Percentiles rank a stretch among this genome's conserved stretches.
phyloP scores from a whole-genome alignment of 768 basidiomycete genomes.

The Cyclocybe aegerita region DNA sequence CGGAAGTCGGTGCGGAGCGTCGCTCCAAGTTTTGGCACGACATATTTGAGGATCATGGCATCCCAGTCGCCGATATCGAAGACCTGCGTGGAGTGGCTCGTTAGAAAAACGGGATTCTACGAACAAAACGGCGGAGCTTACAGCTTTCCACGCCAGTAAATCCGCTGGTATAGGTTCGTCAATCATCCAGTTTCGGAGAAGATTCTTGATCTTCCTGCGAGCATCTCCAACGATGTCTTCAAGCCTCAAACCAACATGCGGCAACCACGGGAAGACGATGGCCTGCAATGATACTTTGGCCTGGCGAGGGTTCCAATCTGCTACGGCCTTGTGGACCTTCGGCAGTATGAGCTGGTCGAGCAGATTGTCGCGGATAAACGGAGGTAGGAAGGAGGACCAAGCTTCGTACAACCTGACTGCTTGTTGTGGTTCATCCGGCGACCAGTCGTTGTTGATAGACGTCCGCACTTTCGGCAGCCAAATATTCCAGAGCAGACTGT shows the following conservation, averaged over 20 bases:
- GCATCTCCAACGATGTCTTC: conserved; percentile 89
- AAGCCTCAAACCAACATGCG: conserved; percentile 77
- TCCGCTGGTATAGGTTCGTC: conserved; percentile 77
- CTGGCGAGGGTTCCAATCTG: conserved; percentile 75
- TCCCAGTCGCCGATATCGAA: conserved; percentile 89
- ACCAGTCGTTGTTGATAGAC: conserved; percentile 94
- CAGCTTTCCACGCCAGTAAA: conserved; percentile 78
- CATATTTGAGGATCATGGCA: conserved; percentile 81
- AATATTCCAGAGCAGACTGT: conserved; percentile 89
- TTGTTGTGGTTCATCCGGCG: conserved; percentile 65
- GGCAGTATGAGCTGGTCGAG: conserved; percentile 95
- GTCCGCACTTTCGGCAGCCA: conserved; percentile 97
- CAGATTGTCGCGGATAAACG: conserved; percentile 91
- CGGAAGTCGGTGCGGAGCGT: conserved; percentile 82
- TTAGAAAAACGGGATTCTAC: neutral
- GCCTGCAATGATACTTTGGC: conserved; percentile 63
- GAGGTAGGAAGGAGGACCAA: conserved; percentile 86
- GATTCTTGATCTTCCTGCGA: conserved; percentile 77
- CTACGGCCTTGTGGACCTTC: conserved; percentile 82
- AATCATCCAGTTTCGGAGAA: conserved; percentile 74
- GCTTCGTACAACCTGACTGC: conserved; percentile 83
- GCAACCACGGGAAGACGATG: conserved; percentile 95
- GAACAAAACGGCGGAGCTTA: conserved; percentile 31
- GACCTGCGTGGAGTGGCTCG: conserved; percentile 44
- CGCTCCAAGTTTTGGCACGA: conserved; percentile 88